These are phyloP conservation scores for Fusarium aywerte DNA, from an alignment of 2,329 filamentous ascomycete genomes.

Conservation along the genomic window DNA sequence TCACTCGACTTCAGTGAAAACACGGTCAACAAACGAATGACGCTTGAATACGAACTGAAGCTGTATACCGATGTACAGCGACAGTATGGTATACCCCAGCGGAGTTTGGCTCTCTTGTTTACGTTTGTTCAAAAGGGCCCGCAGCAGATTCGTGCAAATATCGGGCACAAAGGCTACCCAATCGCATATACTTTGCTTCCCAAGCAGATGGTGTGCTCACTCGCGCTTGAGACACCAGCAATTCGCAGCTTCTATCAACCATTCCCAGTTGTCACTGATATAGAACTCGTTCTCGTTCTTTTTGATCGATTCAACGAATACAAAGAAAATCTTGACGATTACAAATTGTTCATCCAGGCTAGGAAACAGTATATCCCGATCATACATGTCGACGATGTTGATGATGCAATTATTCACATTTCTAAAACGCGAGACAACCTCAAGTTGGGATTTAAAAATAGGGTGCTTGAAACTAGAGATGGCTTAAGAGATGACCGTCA, in stretches of 20 bases:
- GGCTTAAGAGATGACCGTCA: neutral
- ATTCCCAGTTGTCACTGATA: neutral
- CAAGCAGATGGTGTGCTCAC: neutral
- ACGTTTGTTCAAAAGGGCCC: neutral
- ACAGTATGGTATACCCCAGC: neutral
- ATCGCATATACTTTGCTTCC: slow-evolving; percentile 23
- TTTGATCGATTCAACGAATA: slow-evolving; percentile 14
- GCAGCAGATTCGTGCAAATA: neutral
- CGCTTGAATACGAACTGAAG: slow-evolving; percentile 9
- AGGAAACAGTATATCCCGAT: neutral
- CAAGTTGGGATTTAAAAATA: neutral
- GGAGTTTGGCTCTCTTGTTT: neutral
- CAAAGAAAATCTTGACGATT: neutral
- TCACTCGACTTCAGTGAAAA: neutral
- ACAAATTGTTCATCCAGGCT: neutral
- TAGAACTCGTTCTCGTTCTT: neutral
- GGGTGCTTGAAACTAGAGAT: neutral
- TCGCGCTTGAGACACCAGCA: neutral
- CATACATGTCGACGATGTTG: slow-evolving; percentile 5
- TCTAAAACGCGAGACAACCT: neutral
- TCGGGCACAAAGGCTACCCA: slow-evolving; percentile 12
- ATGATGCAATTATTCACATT: neutral
- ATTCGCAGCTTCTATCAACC: fast-evolving
- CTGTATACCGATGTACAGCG: slow-evolving; percentile 28
- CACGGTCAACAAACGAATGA: neutral